These are phyloP conservation scores for Ophiostoma ulmi DNA, from an alignment of 2,329 filamentous ascomycete genomes.

Conservation along the genomic window DNA sequence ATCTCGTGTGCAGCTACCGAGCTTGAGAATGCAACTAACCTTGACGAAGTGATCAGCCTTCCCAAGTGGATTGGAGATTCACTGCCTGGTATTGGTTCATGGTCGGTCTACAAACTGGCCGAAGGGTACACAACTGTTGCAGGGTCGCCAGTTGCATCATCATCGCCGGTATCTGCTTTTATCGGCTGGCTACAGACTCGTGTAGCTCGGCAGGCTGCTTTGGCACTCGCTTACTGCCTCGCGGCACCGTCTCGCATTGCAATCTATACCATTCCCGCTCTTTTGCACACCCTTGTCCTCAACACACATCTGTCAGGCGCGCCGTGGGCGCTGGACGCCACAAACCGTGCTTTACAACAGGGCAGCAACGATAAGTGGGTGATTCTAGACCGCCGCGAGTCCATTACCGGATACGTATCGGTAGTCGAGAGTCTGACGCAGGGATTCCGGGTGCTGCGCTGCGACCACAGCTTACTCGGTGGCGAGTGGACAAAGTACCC, in stretches of 20 bases:
- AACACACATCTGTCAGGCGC: constrained; percentile 67
- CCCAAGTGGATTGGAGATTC: constrained; percentile 58
- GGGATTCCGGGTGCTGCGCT: constrained; percentile 77
- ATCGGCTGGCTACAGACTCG: constrained; percentile 45
- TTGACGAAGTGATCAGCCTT: constrained; percentile 46
- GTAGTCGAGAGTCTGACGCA: constrained; percentile 70
- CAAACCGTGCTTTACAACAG: constrained; percentile 61
- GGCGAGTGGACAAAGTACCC: constrained; percentile 72
- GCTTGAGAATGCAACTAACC: constrained; percentile 49
- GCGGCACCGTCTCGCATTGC: constrained; percentile 65
- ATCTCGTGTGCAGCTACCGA: constrained; percentile 59
- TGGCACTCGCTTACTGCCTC: constrained; percentile 61
- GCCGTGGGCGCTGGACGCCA: constrained; percentile 50
- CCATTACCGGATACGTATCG: constrained; percentile 85
- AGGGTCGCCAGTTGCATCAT: constrained; percentile 23
- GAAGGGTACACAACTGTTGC: constrained; percentile 38
- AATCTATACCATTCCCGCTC: constrained; percentile 62
- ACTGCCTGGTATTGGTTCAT: constrained; percentile 60
- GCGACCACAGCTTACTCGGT: constrained; percentile 88
- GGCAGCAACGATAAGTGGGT: constrained; percentile 55
- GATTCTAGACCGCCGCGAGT: constrained; percentile 76
- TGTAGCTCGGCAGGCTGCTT: constrained; percentile 63
- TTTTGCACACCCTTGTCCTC: constrained; percentile 63
- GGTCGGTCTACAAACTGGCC: constrained; percentile 55
- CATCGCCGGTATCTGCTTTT: constrained; percentile 56